phyloP scores from a whole-genome alignment of 1,284 basidiomycete species.

The Inonotus obliquus region DNA sequence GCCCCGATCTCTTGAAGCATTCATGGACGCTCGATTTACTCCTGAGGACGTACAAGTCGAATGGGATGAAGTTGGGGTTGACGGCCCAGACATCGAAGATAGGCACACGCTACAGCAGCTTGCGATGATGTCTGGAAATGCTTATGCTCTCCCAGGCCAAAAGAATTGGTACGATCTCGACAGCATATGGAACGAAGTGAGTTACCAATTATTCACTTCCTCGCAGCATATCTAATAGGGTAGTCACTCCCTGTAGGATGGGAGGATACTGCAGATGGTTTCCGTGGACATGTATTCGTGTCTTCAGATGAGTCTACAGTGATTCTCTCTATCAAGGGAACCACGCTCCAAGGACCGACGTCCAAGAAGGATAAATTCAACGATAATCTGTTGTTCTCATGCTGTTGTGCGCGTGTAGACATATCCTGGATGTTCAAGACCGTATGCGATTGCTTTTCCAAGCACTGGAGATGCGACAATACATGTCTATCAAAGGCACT shows the following conservation, averaged over 20 bases:
- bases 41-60: constrained; percentile 42
- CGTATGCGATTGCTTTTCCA: constrained; percentile 86
- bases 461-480: constrained; percentile 73
- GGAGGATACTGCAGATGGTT: constrained; percentile 76
- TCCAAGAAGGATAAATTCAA: constrained; percentile 94
- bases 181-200: constrained; percentile 66
- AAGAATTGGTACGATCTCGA: constrained; percentile 85
- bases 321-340: constrained; percentile 93
- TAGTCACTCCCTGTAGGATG: constrained; percentile 90
- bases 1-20: constrained; percentile 47
- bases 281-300: constrained; percentile 88
- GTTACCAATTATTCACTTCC: constrained; percentile 26
- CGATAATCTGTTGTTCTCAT: constrained; percentile 95
- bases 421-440: constrained; percentile 77
- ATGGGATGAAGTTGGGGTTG: constrained; percentile 52
- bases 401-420: constrained; percentile 93
- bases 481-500: constrained; percentile 83
- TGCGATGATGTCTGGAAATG: constrained; percentile 88
- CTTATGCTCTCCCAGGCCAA: constrained; percentile 69
- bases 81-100: constrained; percentile 74
- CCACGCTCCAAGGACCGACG: constrained; percentile 77
- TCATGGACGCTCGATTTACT: constrained; percentile 43
- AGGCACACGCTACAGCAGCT: constrained; percentile 79
- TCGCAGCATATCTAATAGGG: not conserved
- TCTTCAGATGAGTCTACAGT: constrained; percentile 80